Conservation (phyloP, 225 moss, liverwort and hornwort species). For the Pseudisothecium myosuroides region DNA sequence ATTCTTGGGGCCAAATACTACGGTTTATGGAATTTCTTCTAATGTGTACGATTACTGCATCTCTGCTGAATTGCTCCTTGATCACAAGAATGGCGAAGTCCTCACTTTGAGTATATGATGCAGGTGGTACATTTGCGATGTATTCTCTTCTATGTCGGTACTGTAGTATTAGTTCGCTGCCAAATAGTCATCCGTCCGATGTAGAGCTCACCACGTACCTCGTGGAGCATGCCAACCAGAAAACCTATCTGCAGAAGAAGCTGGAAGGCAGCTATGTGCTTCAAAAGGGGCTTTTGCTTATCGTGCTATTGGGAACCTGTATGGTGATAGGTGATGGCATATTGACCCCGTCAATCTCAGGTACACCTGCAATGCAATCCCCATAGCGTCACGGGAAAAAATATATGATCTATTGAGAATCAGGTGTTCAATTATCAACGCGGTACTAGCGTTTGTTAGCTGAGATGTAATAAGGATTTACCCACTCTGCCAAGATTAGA, state of each 20-base stretch:
- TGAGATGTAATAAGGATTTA: background rate
- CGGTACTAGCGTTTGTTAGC: background rate
- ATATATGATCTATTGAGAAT: background rate
- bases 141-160: conserved; percentile 82
- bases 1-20: background rate
- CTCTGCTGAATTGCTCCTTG: background rate
- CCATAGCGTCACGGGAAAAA: background rate
- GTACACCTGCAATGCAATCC: conserved; percentile 6
- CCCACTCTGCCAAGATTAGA: background rate
- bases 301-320: conserved; percentile 76
- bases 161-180: conserved; percentile 75
- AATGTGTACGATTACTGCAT: background rate
- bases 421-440: background rate
- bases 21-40: background rate
- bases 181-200: conserved; percentile 77
- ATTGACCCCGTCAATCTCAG: conserved; percentile 94
- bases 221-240: conserved; percentile 19
- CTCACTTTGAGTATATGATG: background rate
- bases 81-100: background rate
- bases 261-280: conserved; percentile 61
- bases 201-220: conserved; percentile 64
- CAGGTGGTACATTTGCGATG: conserved; percentile 94
- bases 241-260: conserved; percentile 35
- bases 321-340: conserved; percentile 97
- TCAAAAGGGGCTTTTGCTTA: conserved; percentile 45